Base-by-base conservation (phyloP, 2,329 filamentous ascomycete genomes). In the Aspergillus hiratsukae region DNA sequence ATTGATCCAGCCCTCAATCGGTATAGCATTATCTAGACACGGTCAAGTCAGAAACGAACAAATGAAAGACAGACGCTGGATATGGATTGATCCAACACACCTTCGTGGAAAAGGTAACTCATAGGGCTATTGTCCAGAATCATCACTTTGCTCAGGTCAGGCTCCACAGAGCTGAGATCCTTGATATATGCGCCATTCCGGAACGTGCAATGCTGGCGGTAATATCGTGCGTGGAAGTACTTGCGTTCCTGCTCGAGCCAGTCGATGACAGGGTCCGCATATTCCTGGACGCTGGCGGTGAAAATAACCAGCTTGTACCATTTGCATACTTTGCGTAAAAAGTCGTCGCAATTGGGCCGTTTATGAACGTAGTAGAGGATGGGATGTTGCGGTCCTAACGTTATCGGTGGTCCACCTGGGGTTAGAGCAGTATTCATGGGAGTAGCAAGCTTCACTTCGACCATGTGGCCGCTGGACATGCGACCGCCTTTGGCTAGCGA, bases 331-430 rank as follows among this genome's bases (percentile, higher is more conserved):
- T 94, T 90, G 68, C 92, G 88, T 69, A 99, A 76, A 70, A 99
- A 99, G 65, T 97, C 93, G 74, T 99, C 94, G 73, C 94, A 99
- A 71, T 94, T 88, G 37, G 94, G 94, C 61, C 94, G 87, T 76
- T 99, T 97, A 78, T 99, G 94, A 52, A 99, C 94, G 79, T 97
- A 99, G 78, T 99, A 99, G 59, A 99, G 77, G 64, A 99, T 97
- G 1, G 94, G 94, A 70, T 99, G 92, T 69, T 96, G 93, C 43
- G 91, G 90, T 7, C 89, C 90, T 27, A 90, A 77, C 23, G 81
- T 82, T 21, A 85, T 79, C 63, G 86, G 83, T 27, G 87, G 86
- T 31, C 84, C 86, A 8, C 71, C 72, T 1, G 71, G 65, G 5
- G 71, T 65, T 54, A 74, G 63, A 27, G 75, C 65, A 19, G 72